phyloP scores from a whole-genome alignment of 2,329 filamentous ascomycete species.

The Elsinoe batatas region DNA sequence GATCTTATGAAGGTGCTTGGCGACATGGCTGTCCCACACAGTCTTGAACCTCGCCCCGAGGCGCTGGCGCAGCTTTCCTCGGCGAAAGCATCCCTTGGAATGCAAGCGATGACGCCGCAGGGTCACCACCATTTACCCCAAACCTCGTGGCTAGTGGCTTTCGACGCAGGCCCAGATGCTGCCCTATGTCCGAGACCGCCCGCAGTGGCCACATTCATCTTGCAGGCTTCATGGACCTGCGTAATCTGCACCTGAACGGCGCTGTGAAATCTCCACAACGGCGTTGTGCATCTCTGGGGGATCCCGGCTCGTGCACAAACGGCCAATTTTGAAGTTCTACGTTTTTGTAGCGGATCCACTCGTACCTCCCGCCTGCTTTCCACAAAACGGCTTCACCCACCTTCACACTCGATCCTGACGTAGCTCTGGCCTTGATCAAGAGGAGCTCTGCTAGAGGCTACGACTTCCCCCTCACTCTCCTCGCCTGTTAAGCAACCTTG shows the following conservation, averaged over 20 bases:
- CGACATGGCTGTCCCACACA: too few relatives aligned
- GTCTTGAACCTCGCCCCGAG: too few relatives aligned
- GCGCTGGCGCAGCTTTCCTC: too few relatives aligned
- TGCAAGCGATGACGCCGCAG: too few relatives aligned
- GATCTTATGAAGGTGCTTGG: too few relatives aligned
- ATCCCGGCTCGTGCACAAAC: background rate
- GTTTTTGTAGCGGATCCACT: background rate
- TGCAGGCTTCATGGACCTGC: too few relatives aligned
- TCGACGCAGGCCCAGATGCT: too few relatives aligned
- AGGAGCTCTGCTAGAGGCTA: background rate
- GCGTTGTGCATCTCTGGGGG: background rate
- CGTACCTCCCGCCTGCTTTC: background rate
- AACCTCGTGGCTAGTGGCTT: too few relatives aligned
- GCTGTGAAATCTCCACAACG: slow-evolving; percentile 1
- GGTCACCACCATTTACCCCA: too few relatives aligned
- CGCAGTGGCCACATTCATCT: too few relatives aligned
- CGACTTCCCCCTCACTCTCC: background rate
- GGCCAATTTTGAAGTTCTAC: slow-evolving; percentile 6
- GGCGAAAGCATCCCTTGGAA: too few relatives aligned
- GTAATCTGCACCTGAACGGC: background rate
- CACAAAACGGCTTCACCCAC: background rate
- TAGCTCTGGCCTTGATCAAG: background rate
- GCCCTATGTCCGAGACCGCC: too few relatives aligned
- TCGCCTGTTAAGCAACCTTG: background rate
- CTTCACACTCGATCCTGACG: background rate